phyloP scores from a whole-genome alignment of 2,329 filamentous ascomycete genomes.

The Arthrobotrys sphaeroides region DNA sequence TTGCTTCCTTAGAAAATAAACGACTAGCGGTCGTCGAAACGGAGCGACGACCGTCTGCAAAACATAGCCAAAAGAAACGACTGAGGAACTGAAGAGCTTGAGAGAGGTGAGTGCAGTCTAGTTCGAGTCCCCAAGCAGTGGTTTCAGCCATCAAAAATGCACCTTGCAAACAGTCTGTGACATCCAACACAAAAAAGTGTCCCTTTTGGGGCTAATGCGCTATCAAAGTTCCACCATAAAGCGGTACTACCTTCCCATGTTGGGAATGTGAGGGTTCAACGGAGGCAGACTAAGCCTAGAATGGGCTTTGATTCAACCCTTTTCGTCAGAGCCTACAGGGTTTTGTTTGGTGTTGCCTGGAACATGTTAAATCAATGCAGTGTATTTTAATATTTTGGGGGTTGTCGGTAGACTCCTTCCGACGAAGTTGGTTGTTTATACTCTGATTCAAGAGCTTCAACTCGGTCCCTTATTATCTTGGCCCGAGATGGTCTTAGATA shows the following conservation, averaged over 20 bases:
- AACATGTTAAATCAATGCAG: background rate
- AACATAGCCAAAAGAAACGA: background rate
- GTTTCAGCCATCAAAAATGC: constrained; percentile 11
- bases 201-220: background rate
- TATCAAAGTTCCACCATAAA: background rate
- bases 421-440: background rate
- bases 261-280: background rate
- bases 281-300: background rate
- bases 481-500: background rate
- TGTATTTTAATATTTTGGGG: constrained; percentile 11
- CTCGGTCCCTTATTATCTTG: background rate
- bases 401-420: background rate
- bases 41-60: background rate
- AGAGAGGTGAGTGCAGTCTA: no score
- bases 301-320: background rate
- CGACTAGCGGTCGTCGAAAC: background rate
- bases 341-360: constrained; percentile 13
- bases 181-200: background rate
- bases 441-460: no score
- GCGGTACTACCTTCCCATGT: constrained; percentile 1
- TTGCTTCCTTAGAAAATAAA: background rate
- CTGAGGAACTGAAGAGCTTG: no score
- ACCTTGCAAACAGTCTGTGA: background rate
- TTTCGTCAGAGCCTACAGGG: background rate
- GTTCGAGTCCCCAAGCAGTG: no score